A percentile compares a stretch with the other conserved stretches of the same genome.
phyloP scores from a whole-genome alignment of 1,284 basidiomycete species.

The Malassezia vespertilionis region DNA sequence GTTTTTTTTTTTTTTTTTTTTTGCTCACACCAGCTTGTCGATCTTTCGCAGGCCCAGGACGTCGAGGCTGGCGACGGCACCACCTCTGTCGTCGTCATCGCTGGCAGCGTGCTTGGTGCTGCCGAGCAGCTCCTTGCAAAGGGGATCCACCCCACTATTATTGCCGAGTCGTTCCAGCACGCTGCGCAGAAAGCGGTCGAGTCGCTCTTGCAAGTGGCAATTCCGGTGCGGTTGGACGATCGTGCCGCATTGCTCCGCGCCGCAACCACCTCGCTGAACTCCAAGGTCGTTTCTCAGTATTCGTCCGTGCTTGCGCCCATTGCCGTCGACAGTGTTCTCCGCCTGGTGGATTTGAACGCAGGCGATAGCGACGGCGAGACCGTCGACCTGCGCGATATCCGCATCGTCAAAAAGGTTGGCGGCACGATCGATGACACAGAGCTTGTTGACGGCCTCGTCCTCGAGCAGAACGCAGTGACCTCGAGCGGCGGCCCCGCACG shows the following conservation, averaged over 20 bases:
- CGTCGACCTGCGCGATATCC: constrained; percentile 90
- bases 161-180: constrained; percentile 87
- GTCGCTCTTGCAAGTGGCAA: constrained; percentile 82
- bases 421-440: constrained; percentile 99
- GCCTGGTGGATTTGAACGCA: constrained; percentile 25
- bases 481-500: constrained; percentile 84
- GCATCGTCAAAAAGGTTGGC: constrained; percentile 95
- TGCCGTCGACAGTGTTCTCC: constrained; percentile 77
- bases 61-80: constrained; percentile 98
- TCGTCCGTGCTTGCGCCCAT: constrained; percentile 94
- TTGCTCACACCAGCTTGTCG: constrained; percentile 56
- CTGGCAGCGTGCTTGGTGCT: constrained; percentile 80
- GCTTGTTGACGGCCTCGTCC: constrained; percentile 84
- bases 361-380: constrained; percentile 18
- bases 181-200: constrained; percentile 88
- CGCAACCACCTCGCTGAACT: constrained; percentile 89
- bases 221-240: constrained; percentile 83
- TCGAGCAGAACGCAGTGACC: constrained; percentile 86
- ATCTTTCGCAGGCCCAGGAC: constrained; percentile 94
- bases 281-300: constrained; percentile 99
- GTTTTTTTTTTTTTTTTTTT: too few species aligned
- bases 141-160: constrained; percentile 88
- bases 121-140: constrained; percentile 95
- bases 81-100: constrained; percentile 94
- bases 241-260: constrained; percentile 75